Conservation (phyloP, 257 asterid genomes). For the Petunia secreta region DNA sequence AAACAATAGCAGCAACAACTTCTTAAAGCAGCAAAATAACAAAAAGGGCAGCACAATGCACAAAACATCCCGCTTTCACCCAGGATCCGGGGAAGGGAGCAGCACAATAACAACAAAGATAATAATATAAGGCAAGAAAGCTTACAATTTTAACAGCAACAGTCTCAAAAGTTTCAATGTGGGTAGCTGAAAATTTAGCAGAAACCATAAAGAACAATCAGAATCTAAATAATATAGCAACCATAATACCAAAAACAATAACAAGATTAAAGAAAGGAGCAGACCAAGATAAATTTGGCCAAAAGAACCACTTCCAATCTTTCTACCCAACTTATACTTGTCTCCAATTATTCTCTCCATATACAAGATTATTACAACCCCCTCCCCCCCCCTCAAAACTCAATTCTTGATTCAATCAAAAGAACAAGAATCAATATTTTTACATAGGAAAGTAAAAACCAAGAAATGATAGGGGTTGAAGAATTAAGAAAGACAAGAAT, state of each 20-base stretch:
- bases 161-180: slow-evolving; percentile 82
- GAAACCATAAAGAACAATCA: slow-evolving; percentile 18
- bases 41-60: no score
- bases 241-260: slow-evolving; percentile 5
- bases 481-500: background rate
- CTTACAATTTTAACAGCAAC: slow-evolving; percentile 96
- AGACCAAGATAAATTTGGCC: slow-evolving; percentile 81
- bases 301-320: slow-evolving; percentile 88
- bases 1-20: background rate
- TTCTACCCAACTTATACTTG: slow-evolving; percentile 79
- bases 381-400: background rate
- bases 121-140: slow-evolving; percentile 6
- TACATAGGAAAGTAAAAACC: background rate
- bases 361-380: background rate
- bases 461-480: background rate
- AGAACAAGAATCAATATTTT: background rate
- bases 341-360: slow-evolving; percentile 69
- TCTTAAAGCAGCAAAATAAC: background rate
- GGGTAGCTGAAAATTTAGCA: slow-evolving; percentile 68
- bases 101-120: no score
- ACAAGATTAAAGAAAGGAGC: slow-evolving; percentile 2
- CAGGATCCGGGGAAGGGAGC: no score
- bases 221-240: background rate
- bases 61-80: no score
- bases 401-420: slow-evolving; percentile 21